These are phyloP conservation scores for Quercus phellos DNA, from an alignment of 331 rosid genomes.

Conservation along the genomic window DNA sequence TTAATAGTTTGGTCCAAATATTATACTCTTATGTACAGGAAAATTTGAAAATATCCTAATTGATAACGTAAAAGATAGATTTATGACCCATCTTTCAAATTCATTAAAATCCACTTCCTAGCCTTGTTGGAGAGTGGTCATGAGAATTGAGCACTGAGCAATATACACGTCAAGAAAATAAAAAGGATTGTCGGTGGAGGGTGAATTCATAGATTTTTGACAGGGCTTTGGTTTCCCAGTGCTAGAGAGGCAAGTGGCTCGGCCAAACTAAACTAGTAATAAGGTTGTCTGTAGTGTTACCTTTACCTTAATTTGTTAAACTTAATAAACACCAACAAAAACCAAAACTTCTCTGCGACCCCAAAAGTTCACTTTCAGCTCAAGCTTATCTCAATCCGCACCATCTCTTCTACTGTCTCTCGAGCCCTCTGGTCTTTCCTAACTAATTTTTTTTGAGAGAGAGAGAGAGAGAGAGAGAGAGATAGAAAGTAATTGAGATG, in stretches of 20 bases:
- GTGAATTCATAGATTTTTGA: conserved; percentile 47
- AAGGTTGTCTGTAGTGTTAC: too few species aligned
- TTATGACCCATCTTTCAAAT: too few species aligned
- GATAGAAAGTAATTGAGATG: conserved; percentile 16
- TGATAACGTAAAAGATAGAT: too few species aligned
- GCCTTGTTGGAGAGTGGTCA: too few species aligned
- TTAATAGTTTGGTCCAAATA: too few species aligned
- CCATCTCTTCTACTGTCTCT: background rate
- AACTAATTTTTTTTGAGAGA: background rate
- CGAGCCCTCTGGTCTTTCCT: conserved; percentile 15
- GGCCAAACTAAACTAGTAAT: too few species aligned
- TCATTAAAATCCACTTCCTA: too few species aligned
- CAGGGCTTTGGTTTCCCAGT: background rate
- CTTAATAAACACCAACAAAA: conserved; percentile 9
- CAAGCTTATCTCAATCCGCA: conserved; percentile 21
- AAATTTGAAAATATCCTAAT: too few species aligned
- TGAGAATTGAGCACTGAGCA: background rate
- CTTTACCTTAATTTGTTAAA: too few species aligned
- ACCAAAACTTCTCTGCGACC: background rate
- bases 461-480: background rate
- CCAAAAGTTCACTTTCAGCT: background rate
- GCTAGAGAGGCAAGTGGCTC: too few species aligned
- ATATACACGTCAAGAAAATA: background rate
- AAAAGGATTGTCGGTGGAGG: conserved; percentile 68
- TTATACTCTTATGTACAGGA: too few species aligned